Evolutionary conservation across 495 filamentous ascomycete species (phyloP), one percentile per base, ranked within the genome.

Genomic region (Apiosordaria backusii): DNA sequence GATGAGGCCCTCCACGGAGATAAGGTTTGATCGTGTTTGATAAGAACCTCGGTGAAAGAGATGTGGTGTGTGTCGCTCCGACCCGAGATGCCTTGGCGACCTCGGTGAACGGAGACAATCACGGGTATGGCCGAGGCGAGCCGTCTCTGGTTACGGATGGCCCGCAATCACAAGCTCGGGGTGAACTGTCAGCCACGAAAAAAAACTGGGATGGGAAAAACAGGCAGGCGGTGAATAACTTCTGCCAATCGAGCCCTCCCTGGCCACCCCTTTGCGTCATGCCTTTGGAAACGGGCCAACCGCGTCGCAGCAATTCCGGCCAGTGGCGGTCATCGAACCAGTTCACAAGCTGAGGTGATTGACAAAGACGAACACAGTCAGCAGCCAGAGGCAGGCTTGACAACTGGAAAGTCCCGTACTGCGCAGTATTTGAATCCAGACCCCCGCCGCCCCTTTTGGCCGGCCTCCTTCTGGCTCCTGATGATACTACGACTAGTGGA

Each of bases 201-300:
- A 57, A 62, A 52, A 15, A 52, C 4, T 19, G 35, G 16, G 19
- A 23, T n/a, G n/a, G 22, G 27, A 16, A 25, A 45, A 68, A 68
- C 6, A 4, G 72, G 70, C 63, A 72, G 70, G 70, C 70, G 72
- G 70, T 71, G 50, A 13, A 10, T 0, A 7, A 52, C 62, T 68
- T 69, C 70, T 71, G 70, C 72, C 70, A 45, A 45, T 45, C 3
- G 10, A 45, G 9, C 13, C 35, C 35, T 13, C 35, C 35, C 35
- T 45, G 35, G 35, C 35, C 3, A 45, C 35, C 26, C 57, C 24
- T 60, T 58, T 75, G 68, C 71, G 71, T 73, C 73, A 73, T 71
- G 62, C 60, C 27, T 62, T 53, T 26, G 21, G 22, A 24, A 62
- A 61, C 53, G 50, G 66, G 62, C 68, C 71, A 73, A 71, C 66